Percentiles rank a stretch among this genome's conserved stretches.
phyloP scores from a whole-genome alignment of 257 asterid genomes.

The Orobanche coerulescens region DNA sequence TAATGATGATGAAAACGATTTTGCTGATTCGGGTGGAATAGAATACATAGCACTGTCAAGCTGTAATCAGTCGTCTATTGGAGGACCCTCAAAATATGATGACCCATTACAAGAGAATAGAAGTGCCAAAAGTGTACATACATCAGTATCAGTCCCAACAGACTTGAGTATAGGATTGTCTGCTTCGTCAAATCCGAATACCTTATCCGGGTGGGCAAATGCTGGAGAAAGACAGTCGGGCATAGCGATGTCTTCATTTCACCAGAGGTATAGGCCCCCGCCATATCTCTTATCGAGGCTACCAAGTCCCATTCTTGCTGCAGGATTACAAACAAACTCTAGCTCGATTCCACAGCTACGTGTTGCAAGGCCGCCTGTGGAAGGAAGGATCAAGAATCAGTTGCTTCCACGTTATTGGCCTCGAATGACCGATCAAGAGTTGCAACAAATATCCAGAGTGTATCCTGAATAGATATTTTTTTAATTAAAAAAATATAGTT shows the following conservation, averaged over 20 bases:
- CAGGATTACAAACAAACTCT: constrained; percentile 47
- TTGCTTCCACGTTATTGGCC: constrained; percentile 99
- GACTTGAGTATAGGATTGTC: constrained; percentile 71
- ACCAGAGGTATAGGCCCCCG: constrained; percentile 56
- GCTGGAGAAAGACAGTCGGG: constrained; percentile 50
- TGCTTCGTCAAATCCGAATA: constrained; percentile 37
- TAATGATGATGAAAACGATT: constrained; percentile 28
- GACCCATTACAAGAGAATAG: constrained; percentile 31
- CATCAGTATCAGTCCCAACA: constrained; percentile 51
- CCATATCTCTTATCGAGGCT: constrained; percentile 68
- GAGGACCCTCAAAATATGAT: constrained; percentile 33
- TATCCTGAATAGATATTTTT: too few relatives aligned
- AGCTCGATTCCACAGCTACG: constrained; percentile 57
- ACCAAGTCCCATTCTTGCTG: constrained; percentile 40
- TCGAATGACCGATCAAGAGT: constrained; percentile 87
- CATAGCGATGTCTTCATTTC: constrained; percentile 40
- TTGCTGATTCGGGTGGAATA: constrained; percentile 36
- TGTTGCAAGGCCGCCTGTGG: constrained; percentile 91
- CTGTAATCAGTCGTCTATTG: constrained; percentile 31
- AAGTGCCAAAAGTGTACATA: constrained; percentile 26
- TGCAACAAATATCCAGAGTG: constrained; percentile 95
- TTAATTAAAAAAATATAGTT: background rate
- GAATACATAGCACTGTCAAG: constrained; percentile 36
- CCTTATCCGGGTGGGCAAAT: constrained; percentile 26
- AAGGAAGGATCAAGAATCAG: constrained; percentile 86